Evolutionary conservation across 2,329 filamentous ascomycete species (phyloP), one percentile per base, ranked within the genome.

Genomic region (Chrysosporium keratinophilum): DNA sequence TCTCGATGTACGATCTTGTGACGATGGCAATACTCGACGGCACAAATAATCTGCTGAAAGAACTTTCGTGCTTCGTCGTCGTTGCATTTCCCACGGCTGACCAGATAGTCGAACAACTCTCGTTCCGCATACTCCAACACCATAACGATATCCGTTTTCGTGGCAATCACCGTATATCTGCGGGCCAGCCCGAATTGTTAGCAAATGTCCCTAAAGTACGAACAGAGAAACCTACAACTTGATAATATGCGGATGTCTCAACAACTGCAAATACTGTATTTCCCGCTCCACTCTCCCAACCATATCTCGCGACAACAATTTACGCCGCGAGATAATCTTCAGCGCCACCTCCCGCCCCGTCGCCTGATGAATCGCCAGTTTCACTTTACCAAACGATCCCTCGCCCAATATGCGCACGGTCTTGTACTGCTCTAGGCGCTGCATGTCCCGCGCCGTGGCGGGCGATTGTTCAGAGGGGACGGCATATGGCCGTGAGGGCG

Each of bases 1-100:
- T 98, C 93, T 68, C 93, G 85, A 71, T 98, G 93, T 40, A 97
- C 93, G 65, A 98, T 97, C 75, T 97, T 97, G 76, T 98, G 93
- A 58, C 93, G 82, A 72, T 98, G 93, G 67, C 93, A 98, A 74
- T 98, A 98, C 69, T 98, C 93, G 62, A 98, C 93, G 42, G 93
- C 93, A 69, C 93, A 96, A 52, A 98, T 87, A 73, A 98, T 98
- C 71, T 98, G 93, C 71, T 98, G 93, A 71, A 98, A 98, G 76
- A 98, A 96, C 62, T 91, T 88, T 54, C 93, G 84, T n/a, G 93
- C 93, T 68, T 94, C 87, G 57, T 84, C 79, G 70, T 98, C 93
- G 62, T 85, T 83, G 79, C 97, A 88, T 66, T 87, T 84, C 53
- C 93, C 93, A 67, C 96, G 84, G 66, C 90, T 85, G 55, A 98